A percentile compares a stretch with the other conserved stretches of the same genome.
Conservation (phyloP, 106 monocot species). For the Iris macrosiphon region DNA sequence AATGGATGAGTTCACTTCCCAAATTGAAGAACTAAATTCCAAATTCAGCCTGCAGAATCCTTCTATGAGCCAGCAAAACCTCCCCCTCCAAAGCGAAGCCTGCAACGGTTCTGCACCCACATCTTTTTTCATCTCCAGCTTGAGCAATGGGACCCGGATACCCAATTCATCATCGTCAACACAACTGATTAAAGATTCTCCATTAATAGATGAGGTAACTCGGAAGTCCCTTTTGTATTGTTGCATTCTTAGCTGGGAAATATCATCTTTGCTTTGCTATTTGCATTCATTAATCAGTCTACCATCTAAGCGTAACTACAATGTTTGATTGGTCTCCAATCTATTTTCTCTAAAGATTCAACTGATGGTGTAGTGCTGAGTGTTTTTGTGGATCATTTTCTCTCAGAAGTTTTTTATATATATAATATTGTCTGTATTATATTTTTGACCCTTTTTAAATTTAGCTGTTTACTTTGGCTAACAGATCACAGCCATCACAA, state of each 20-base stretch:
- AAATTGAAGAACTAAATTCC: constrained; percentile 72
- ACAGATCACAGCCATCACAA: constrained; percentile 45
- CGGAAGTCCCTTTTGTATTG: background rate
- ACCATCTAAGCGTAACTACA: background rate
- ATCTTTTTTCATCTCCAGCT: constrained; percentile 55
- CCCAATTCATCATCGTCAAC: constrained; percentile 63
- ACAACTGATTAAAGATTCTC: constrained; percentile 64
- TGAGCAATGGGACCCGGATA: constrained; percentile 69
- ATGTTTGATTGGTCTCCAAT: too few relatives aligned
- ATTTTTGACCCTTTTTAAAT: too few relatives aligned
- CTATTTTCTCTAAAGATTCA: too few relatives aligned
- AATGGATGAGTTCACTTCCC: constrained; percentile 73
- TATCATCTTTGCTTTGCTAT: background rate
- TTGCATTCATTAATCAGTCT: background rate
- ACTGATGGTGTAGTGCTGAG: too few relatives aligned
- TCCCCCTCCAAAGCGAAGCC: constrained; percentile 38
- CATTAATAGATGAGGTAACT: constrained; percentile 82
- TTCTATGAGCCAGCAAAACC: constrained; percentile 62
- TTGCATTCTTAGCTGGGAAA: background rate
- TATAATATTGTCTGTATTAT: too few relatives aligned
- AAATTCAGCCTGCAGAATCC: constrained; percentile 44
- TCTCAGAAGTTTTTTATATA: too few relatives aligned
- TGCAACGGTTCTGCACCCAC: constrained; percentile 67
- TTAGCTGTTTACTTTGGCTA: background rate
- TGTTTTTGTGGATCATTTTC: too few relatives aligned